Percentiles rank a stretch among this genome's conserved stretches.
Evolutionary conservation across 2,329 filamentous ascomycete genomes (phyloP).

Genomic region (Exophiala oligosperma): DNA sequence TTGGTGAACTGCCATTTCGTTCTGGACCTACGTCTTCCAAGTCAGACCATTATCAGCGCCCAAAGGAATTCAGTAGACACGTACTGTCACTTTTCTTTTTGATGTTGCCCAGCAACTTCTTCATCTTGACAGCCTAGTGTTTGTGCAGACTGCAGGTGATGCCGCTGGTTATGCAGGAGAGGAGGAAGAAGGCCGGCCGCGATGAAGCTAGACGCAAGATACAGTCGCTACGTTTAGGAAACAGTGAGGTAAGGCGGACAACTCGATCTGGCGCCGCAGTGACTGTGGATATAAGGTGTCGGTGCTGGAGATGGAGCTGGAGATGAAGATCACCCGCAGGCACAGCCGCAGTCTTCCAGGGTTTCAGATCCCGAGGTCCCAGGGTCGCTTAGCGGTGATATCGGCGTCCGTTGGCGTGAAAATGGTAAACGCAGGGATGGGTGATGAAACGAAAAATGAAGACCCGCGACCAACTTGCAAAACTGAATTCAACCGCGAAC

Average conservation of each 20-base stretch:
- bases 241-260: constrained; percentile 1
- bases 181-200: neutral
- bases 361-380: neutral
- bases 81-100: constrained; percentile 27
- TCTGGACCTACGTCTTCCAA: constrained; percentile 15
- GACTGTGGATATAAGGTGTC: neutral
- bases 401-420: too few species aligned
- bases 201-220: too few species aligned
- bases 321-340: constrained; percentile 5
- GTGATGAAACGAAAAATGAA: too few species aligned
- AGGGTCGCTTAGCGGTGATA: neutral
- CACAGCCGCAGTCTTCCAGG: neutral
- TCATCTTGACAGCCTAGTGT: constrained; percentile 14
- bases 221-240: neutral
- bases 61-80: neutral
- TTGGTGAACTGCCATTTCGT: constrained; percentile 11
- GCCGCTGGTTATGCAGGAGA: neutral
- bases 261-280: constrained; percentile 2
- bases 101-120: constrained; percentile 26
- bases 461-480: too few species aligned
- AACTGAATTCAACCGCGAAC: too few species aligned
- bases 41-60: constrained; percentile 10
- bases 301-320: neutral
- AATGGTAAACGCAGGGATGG: neutral
- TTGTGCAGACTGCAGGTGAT: neutral